Evolutionary conservation across 2,329 filamentous ascomycete genomes (phyloP), one percentile per base, ranked within the genome.

Genomic region (Scedosporium dehoogii): DNA sequence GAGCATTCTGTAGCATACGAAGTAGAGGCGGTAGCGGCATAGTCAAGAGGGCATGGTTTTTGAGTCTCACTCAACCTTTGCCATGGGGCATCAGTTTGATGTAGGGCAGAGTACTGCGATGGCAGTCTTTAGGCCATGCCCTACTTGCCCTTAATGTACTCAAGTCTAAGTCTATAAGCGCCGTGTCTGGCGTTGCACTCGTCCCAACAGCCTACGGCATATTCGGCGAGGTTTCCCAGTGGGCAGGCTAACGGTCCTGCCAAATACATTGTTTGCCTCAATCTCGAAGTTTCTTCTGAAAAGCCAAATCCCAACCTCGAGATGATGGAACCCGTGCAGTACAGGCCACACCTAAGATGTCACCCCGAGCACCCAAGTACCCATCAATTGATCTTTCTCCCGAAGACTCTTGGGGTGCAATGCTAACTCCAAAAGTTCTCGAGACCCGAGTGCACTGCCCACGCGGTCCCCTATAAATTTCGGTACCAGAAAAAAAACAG

Each of bases 191-290:
- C 21, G 51, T 55, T 55, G 51, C 51, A 55, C 21, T 27, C 18
- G 51, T 14, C 51, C 44, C 18, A 51, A 51, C 59, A 60, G 59
- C 59, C 59, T 56, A 56, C 59, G 59, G 59, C 48, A 61, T 44
- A 25, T 61, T 61, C 59, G 59, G 59, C 59, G 59, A 61, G 59
- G 48, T 27, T 61, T 61, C 59, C 59, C 59, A 61, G 59, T 56
- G 59, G 48, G 14, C 48, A 61, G 48, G 23, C 23, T n/a, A 23
- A 23, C 4, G 16, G 16, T 16, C 9, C 27, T 18, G 33, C 27
- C 27, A 29, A 27, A 55, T 55, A 55, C 6, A 23, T 55, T 55
- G 21, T 14, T 25, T 14, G 51, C 51, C 12, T 23, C 23, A 5
- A 27, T 23, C 12, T 23, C 21, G 48, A 21, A 7, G 16, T 23